Conservation (phyloP, 495 filamentous ascomycete species). For the Aspergillus cavernicola region DNA sequence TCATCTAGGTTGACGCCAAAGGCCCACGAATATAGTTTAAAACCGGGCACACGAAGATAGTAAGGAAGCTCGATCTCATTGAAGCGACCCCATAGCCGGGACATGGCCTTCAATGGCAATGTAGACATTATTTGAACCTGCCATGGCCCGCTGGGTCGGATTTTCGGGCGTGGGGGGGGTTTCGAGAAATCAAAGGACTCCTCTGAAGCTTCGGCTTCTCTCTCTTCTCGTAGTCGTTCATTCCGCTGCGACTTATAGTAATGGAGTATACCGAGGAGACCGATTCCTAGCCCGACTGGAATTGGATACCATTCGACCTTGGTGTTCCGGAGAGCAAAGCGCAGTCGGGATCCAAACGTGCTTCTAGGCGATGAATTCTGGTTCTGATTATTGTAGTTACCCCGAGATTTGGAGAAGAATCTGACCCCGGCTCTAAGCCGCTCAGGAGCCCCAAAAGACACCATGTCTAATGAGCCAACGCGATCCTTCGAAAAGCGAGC, state of each 20-base stretch:
- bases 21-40: conserved; percentile 84
- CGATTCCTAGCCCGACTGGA: conserved; percentile 84
- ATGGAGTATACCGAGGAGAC: conserved; percentile 77
- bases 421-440: conserved; percentile 32
- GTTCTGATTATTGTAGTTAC: conserved; percentile 29
- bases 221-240: conserved; percentile 45
- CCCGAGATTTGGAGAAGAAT: conserved; percentile 40
- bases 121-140: conserved; percentile 96
- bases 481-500: conserved; percentile 25
- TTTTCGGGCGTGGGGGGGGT: conserved; percentile 63
- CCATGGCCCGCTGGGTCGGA: conserved; percentile 88
- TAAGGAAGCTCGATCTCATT: conserved; percentile 91
- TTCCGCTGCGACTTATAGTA: conserved; percentile 69
- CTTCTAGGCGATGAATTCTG: conserved; percentile 40
- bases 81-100: conserved; percentile 88
- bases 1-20: conserved; percentile 94
- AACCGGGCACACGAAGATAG: conserved; percentile 88
- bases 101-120: conserved; percentile 88
- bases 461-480: conserved; percentile 35
- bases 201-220: conserved; percentile 52
- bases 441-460: conserved; percentile 40
- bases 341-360: conserved; percentile 60
- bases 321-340: conserved; percentile 63
- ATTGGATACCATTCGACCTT: conserved; percentile 96
- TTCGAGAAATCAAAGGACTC: conserved; percentile 41